A percentile compares a stretch with the other conserved stretches of the same genome.
These are phyloP conservation scores for Cicer yamashitae DNA, from an alignment of 306 rosid species.

Conservation along the genomic window DNA sequence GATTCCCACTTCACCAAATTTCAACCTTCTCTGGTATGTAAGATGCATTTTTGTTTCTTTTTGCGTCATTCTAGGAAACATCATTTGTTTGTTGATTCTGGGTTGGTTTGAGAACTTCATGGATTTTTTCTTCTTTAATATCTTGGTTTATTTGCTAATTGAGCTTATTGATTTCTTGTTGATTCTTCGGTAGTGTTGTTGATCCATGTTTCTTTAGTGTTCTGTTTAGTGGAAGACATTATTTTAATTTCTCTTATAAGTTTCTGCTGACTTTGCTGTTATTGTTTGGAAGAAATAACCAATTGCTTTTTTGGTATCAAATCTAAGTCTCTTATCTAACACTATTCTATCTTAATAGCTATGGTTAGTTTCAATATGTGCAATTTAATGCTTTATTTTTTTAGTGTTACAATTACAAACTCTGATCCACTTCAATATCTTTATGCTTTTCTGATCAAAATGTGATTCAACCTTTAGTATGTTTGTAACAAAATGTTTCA, in stretches of 20 bases:
- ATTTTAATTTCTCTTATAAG: too few species aligned
- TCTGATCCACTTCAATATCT: constrained; percentile 4
- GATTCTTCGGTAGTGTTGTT: constrained; percentile 10
- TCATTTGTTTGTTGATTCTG: constrained; percentile 30
- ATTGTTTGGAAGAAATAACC: constrained; percentile 20
- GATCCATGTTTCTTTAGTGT: constrained; percentile 30
- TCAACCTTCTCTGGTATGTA: constrained; percentile 60
- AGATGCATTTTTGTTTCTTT: constrained; percentile 41
- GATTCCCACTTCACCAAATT: constrained; percentile 42
- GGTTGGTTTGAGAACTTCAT: neutral
- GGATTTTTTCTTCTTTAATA: neutral
- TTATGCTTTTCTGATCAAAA: constrained; percentile 23
- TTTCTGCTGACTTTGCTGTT: neutral
- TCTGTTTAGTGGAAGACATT: constrained; percentile 9
- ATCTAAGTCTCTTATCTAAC: neutral
- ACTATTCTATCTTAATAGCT: constrained; percentile 16
- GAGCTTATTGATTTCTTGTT: constrained; percentile 14
- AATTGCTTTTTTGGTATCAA: constrained; percentile 18
- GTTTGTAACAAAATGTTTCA: constrained; percentile 26
- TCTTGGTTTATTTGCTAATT: constrained; percentile 16
- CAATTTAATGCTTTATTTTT: constrained; percentile 20
- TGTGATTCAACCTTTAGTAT: neutral
- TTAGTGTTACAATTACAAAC: constrained; percentile 35
- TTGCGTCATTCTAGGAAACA: constrained; percentile 21
- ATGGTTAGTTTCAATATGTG: constrained; percentile 19